A percentile compares a stretch with the other conserved stretches of the same genome.
phyloP scores from a whole-genome alignment of 1,284 basidiomycete genomes.

The Rhodofomes roseus region DNA sequence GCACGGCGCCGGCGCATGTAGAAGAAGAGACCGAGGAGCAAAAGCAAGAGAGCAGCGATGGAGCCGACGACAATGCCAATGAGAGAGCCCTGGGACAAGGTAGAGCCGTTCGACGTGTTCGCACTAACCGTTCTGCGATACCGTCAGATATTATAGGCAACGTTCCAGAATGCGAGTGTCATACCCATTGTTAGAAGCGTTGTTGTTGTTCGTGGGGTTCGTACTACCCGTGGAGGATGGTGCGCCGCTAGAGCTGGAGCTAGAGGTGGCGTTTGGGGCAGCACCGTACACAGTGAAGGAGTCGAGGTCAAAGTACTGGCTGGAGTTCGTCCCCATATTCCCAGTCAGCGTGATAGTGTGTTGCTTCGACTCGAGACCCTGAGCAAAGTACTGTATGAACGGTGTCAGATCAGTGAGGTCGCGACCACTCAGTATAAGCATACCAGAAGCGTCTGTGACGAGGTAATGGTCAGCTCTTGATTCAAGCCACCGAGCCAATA shows the following conservation, averaged over 20 bases:
- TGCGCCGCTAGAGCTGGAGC: neutral
- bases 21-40: constrained; percentile 28
- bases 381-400: constrained; percentile 34
- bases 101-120: neutral
- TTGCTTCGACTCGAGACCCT: constrained; percentile 29
- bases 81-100: constrained; percentile 20
- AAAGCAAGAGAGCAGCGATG: constrained; percentile 27
- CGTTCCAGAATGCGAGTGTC: neutral
- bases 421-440: constrained; percentile 2
- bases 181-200: neutral
- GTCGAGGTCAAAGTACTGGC: constrained; percentile 41
- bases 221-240: neutral
- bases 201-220: neutral
- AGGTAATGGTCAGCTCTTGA: neutral
- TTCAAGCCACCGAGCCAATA: neutral
- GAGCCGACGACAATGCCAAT: constrained; percentile 31
- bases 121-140: neutral
- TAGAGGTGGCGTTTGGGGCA: neutral
- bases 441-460: constrained; percentile 41
- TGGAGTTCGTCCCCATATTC: constrained; percentile 21
- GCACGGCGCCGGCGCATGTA: constrained; percentile 23
- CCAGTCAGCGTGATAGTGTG: constrained; percentile 35
- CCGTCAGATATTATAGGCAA: no score
- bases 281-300: constrained; percentile 31
- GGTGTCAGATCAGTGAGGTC: neutral